A percentile compares a stretch with the other conserved stretches of the same genome.
phyloP scores from a whole-genome alignment of 2,329 filamentous ascomycete species.

The Claviceps cyperi region DNA sequence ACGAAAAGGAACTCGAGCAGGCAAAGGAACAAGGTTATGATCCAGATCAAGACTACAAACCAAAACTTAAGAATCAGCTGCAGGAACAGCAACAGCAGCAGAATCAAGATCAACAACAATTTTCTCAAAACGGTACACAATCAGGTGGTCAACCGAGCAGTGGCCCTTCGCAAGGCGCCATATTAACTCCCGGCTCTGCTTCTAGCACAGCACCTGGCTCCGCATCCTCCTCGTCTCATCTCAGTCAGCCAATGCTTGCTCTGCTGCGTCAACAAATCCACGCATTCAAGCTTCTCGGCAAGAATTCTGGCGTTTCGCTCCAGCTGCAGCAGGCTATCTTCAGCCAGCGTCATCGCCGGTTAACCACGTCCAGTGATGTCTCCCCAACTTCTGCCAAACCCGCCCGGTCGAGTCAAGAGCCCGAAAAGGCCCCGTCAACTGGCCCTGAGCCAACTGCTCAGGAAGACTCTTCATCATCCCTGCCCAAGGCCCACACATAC shows the following conservation, averaged over 20 bases:
- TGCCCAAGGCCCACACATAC: constrained; percentile 38
- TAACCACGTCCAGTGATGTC: constrained; percentile 35
- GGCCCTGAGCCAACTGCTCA: constrained; percentile 21
- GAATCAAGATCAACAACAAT: constrained; percentile 25
- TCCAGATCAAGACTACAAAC: no score
- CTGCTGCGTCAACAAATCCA: constrained; percentile 75
- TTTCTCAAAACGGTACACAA: constrained; percentile 40
- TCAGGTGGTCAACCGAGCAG: constrained; percentile 19
- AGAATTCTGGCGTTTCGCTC: constrained; percentile 68
- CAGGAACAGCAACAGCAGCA: constrained; percentile 41
- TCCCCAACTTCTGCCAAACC: constrained; percentile 23
- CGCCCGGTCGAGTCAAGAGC: constrained; percentile 17
- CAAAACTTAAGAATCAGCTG: constrained; percentile 16
- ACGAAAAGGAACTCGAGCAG: no score
- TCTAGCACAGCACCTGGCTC: constrained; percentile 18
- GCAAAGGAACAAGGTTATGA: no score
- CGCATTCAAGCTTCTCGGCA: constrained; percentile 80
- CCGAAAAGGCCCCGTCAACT: constrained; percentile 21
- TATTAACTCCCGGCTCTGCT: constrained; percentile 22
- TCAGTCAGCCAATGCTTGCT: constrained; percentile 59
- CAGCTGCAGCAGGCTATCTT: constrained; percentile 75
- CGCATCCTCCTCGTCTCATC: constrained; percentile 37
- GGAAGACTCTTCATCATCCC: constrained; percentile 15
- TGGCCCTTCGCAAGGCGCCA: constrained; percentile 20
- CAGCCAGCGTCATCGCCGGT: constrained; percentile 52